Conservation (phyloP, 495 filamentous ascomycete genomes). For the Penicillium coprophilum region DNA sequence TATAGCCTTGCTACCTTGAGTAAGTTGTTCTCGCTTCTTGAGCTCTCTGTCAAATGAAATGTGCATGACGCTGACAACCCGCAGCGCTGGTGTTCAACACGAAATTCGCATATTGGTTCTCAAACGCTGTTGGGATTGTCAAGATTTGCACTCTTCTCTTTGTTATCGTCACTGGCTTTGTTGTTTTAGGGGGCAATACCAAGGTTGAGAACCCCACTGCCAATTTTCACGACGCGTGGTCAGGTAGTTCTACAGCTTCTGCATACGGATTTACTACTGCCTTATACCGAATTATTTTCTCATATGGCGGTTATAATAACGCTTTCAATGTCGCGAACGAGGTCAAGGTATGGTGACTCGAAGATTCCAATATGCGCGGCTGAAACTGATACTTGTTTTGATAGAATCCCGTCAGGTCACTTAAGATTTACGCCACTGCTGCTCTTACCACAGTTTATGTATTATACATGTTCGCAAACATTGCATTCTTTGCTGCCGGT, state of each 20-base stretch:
- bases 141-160: conserved; percentile 52
- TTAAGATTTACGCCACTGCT: conserved; percentile 23
- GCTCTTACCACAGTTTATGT: conserved; percentile 42
- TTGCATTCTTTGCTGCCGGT: conserved; percentile 54
- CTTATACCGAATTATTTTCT: conserved; percentile 53
- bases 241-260: conserved; percentile 35
- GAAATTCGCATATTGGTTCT: conserved; percentile 20
- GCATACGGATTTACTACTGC: conserved; percentile 50
- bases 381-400: conserved; percentile 15
- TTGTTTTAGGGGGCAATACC: conserved; percentile 51
- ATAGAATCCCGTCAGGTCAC: conserved; percentile 4
- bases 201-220: conserved; percentile 45
- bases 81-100: conserved; percentile 34
- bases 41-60: no score
- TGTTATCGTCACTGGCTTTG: conserved; percentile 53
- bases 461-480: conserved; percentile 53
- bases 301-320: conserved; percentile 53
- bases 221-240: conserved; percentile 53
- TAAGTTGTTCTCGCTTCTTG: not conserved
- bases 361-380: conserved; percentile 18
- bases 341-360: conserved; percentile 42
- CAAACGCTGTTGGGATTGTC: conserved; percentile 9
- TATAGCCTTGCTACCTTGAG: conserved; percentile 8
- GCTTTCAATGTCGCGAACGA: conserved; percentile 60
- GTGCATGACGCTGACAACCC: not conserved